Evolutionary conservation across 192 early-diverging fungal genomes (phyloP).

Genomic region (Funneliformis mosseae): DNA sequence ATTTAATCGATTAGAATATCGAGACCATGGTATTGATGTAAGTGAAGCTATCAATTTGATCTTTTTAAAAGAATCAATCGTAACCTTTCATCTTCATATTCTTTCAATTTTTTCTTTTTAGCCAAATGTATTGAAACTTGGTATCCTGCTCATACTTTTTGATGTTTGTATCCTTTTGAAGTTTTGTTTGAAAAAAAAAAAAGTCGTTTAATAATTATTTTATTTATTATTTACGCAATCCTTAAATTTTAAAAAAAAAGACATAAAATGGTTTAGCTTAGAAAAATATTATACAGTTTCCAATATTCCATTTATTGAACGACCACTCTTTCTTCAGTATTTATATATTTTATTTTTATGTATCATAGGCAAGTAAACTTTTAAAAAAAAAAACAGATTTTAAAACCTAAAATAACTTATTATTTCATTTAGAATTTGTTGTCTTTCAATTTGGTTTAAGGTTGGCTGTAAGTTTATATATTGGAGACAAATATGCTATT

Average conservation of each 20-base stretch:
- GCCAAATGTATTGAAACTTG: slow-evolving; percentile 72
- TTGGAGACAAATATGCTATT: slow-evolving; percentile 47
- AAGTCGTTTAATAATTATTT: background rate
- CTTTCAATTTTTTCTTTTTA: slow-evolving; percentile 35
- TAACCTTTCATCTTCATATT: too few species aligned
- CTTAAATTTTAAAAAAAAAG: slow-evolving; percentile 32
- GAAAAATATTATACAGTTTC: slow-evolving; percentile 64
- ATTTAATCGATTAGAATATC: slow-evolving; percentile 74
- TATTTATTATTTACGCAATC: background rate
- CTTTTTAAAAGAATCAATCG: background rate
- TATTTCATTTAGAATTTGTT: slow-evolving; percentile 50
- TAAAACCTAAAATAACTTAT: background rate
- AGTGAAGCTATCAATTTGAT: background rate
- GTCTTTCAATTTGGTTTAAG: slow-evolving; percentile 62
- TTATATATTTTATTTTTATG: slow-evolving; percentile 73
- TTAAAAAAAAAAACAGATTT: background rate
- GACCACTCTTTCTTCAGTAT: slow-evolving; percentile 72
- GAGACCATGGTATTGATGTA: slow-evolving; percentile 48
- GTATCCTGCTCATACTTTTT: slow-evolving; percentile 80
- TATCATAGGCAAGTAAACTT: slow-evolving; percentile 54
- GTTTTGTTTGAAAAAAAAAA: background rate
- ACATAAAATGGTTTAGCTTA: slow-evolving; percentile 91
- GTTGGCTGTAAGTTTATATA: slow-evolving; percentile 49
- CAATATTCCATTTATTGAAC: slow-evolving; percentile 62
- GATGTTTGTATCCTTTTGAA: slow-evolving; percentile 69